Percentiles rank a stretch among this genome's conserved stretches.
These are phyloP conservation scores for Boletus bicolor DNA, from an alignment of 768 basidiomycete genomes.

Conservation along the genomic window DNA sequence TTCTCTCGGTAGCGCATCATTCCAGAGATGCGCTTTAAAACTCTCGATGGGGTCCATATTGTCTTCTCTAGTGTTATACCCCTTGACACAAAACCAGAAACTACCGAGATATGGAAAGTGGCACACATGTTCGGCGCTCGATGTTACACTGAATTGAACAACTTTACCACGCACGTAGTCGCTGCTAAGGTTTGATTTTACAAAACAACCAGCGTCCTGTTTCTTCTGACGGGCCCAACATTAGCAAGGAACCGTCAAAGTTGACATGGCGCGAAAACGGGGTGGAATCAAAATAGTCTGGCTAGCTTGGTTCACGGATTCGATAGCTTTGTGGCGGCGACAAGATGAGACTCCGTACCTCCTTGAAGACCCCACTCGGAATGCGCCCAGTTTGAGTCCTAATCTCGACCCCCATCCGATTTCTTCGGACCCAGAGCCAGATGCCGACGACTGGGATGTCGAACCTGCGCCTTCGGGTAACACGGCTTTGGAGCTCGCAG, in stretches of 20 bases:
- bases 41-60: conserved; percentile 76
- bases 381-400: conserved; percentile 41
- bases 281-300: conserved; percentile 82
- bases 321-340: conserved; percentile 80
- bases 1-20: conserved; percentile 67
- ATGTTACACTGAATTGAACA: conserved; percentile 66
- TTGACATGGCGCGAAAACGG: conserved; percentile 75
- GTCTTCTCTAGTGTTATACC: conserved; percentile 96
- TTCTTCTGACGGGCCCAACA: neutral
- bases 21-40: conserved; percentile 68
- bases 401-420: conserved; percentile 48
- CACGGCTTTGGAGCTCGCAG: conserved; percentile 46
- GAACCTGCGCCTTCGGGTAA: conserved; percentile 35
- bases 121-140: conserved; percentile 87
- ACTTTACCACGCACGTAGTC: conserved; percentile 82
- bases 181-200: conserved; percentile 67
- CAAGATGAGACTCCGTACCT: conserved; percentile 79
- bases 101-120: conserved; percentile 80
- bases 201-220: conserved; percentile 1
- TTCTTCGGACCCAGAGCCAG: conserved; percentile 66
- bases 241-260: conserved; percentile 89
- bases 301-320: conserved; percentile 87
- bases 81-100: conserved; percentile 75
- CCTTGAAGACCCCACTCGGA: conserved; percentile 54
- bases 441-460: conserved; percentile 66